Base-by-base conservation (phyloP, 2,329 filamentous ascomycete genomes). In the Balansia obtecta region DNA sequence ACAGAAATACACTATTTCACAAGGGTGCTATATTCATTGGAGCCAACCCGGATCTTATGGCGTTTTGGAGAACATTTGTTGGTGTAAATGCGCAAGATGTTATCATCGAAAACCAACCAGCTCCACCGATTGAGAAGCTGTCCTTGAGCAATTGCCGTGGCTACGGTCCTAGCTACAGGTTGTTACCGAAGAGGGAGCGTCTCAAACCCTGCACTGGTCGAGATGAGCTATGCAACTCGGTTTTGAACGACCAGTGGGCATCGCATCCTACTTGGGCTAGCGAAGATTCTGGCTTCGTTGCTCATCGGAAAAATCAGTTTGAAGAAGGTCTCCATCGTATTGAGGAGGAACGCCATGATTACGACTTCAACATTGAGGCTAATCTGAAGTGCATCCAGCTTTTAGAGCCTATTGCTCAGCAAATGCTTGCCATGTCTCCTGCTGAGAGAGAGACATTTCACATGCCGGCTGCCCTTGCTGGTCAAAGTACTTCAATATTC, bases 201-300 rank as follows among this genome's bases (percentile, higher is more conserved):
- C 82, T 93, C 53, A 94, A 95, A 71, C 81, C 85, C 1, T 98
- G 93, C 70, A 93, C 88, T 62, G 93, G 93, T 11, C 86, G 93
- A 44, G 93, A 98, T 62, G 89, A 95, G 65, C 83, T 98, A 58
- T 98, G 93, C 69, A 85, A 88, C 57, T 84, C 85, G 22, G 91
- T 98, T 0, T 74, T 98, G 50, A 98, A 98, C 57, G 93, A 98
- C 59, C 88, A 96, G 58, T 98, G 93, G 93, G 93, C 93, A 2
- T 97, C 91, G 27, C 93, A 98, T 68, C 93, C 93, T 3, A 98
- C 93, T 0, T 98, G 93, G 93, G 93, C 91, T 1, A 97, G 91
- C 1, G 93, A 98, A 67, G 93, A 98, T 63, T 95, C 88, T 43
- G 93, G 93, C 0, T 98, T 98, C 60, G 91, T 98, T 53, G 93